Percentiles rank a stretch among this genome's conserved stretches.
These are phyloP conservation scores for Hygrophorus russula DNA, from an alignment of 768 basidiomycete genomes.

Conservation along the genomic window DNA sequence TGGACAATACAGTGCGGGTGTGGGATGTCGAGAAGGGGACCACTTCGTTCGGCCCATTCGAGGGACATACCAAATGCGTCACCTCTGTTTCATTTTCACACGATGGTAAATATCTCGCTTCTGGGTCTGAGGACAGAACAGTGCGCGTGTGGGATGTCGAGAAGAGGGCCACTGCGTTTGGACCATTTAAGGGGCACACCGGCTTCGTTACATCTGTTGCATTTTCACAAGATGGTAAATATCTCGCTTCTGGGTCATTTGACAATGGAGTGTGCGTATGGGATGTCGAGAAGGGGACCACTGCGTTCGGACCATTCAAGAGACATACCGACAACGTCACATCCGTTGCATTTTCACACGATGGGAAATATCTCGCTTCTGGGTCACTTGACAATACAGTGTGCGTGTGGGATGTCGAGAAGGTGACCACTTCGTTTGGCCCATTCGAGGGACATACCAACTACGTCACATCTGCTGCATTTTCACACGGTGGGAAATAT, in stretches of 20 bases:
- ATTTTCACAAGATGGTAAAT: conserved; percentile 16
- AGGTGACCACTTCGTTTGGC: background rate
- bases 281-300: conserved; percentile 7
- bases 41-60: background rate
- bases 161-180: background rate
- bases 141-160: conserved; percentile 1
- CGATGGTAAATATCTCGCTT: too few species aligned
- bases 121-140: background rate
- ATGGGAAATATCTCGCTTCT: conserved; percentile 14
- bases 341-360: conserved; percentile 16
- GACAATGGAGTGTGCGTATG: conserved; percentile 11
- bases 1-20: background rate
- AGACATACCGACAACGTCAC: conserved; percentile 6
- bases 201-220: conserved; percentile 12
- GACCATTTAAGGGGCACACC: conserved; percentile 1
- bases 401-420: conserved; percentile 14
- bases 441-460: conserved; percentile 7
- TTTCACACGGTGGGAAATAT: conserved; percentile 16
- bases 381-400: conserved; percentile 10
- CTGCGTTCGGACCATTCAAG: background rate
- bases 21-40: conserved; percentile 1
- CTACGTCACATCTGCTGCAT: conserved; percentile 11
- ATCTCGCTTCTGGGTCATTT: conserved; percentile 12
- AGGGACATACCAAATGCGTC: background rate
- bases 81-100: background rate